Percentiles rank a stretch among this genome's conserved stretches.
phyloP scores from a whole-genome alignment of 2,329 filamentous ascomycete genomes.

The Neodidymelliopsis sp. region DNA sequence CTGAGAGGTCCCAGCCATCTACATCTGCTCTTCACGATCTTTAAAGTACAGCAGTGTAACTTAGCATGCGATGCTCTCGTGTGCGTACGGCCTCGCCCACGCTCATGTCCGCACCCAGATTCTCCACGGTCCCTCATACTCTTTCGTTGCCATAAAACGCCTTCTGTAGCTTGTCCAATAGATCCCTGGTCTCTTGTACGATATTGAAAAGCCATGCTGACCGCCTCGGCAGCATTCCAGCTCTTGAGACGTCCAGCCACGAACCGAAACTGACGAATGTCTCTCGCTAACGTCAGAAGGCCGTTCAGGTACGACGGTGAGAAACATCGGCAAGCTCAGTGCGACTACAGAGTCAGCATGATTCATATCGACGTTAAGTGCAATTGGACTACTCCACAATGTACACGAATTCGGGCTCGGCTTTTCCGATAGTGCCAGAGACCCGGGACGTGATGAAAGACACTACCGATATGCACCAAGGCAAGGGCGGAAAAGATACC shows the following conservation, averaged over 20 bases:
- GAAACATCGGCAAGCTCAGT: slow-evolving; percentile 16
- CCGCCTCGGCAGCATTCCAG: slow-evolving; percentile 16
- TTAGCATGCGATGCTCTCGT: no score
- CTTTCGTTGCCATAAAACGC: slow-evolving; percentile 2
- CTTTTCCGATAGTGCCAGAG: background rate
- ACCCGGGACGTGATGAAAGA: slow-evolving; percentile 1
- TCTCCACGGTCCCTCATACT: background rate
- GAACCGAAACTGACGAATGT: slow-evolving; percentile 14
- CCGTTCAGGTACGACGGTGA: slow-evolving; percentile 18
- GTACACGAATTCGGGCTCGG: background rate
- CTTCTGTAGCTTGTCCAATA: background rate
- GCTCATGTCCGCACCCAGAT: background rate
- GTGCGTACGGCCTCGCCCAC: no score
- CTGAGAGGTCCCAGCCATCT: background rate
- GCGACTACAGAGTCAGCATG: slow-evolving; percentile 2
- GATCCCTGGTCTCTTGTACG: slow-evolving; percentile 1
- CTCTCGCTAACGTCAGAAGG: slow-evolving; percentile 13
- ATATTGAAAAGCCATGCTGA: slow-evolving; percentile 11
- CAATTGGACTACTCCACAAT: slow-evolving; percentile 4
- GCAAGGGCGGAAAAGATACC: slow-evolving; percentile 12
- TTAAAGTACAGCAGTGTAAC: no score
- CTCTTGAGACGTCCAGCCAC: slow-evolving; percentile 11
- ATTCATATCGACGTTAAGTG: background rate
- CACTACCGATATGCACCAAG: slow-evolving; percentile 2
- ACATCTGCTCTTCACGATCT: no score